A percentile compares a stretch with the other conserved stretches of the same genome.
phyloP scores from a whole-genome alignment of 306 rosid species.

The Casuarina glauca region DNA sequence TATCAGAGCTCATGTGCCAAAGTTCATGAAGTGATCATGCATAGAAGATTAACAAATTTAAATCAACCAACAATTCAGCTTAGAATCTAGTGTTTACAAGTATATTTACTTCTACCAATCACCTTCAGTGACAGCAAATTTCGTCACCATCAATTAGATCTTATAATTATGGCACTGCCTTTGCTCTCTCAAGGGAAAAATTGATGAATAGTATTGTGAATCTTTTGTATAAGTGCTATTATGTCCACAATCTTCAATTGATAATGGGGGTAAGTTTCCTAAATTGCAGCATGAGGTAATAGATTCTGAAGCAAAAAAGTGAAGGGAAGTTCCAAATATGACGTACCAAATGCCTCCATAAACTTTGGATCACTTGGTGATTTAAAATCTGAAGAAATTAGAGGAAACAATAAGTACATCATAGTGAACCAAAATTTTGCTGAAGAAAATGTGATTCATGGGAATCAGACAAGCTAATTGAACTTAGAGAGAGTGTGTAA shows the following conservation, averaged over 20 bases:
- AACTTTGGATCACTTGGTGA: conserved; percentile 87
- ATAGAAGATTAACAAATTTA: neutral
- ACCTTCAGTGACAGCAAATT: neutral
- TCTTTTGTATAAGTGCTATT: neutral
- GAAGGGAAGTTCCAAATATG: neutral
- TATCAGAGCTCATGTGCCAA: conserved; percentile 4
- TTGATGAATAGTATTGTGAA: neutral
- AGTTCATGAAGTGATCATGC: neutral
- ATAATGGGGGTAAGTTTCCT: conserved; percentile 11
- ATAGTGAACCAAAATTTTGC: neutral
- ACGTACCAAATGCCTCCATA: conserved; percentile 93
- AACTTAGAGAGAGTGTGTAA: conserved; percentile 20
- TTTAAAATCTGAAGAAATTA: conserved; percentile 68
- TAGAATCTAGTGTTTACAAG: neutral
- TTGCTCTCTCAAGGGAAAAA: neutral
- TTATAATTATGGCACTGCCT: neutral
- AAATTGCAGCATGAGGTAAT: conserved; percentile 18
- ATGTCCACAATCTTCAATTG: conserved; percentile 2
- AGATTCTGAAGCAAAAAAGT: conserved; percentile 12
- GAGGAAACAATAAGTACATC: neutral
- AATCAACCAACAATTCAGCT: neutral
- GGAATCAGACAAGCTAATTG: neutral
- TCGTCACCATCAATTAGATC: neutral
- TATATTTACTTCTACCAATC: neutral
- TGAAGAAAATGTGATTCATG: neutral